These are phyloP conservation scores for Sphagnum fallax DNA, from an alignment of 228 moss, liverwort and hornwort genomes.

Conservation along the genomic window DNA sequence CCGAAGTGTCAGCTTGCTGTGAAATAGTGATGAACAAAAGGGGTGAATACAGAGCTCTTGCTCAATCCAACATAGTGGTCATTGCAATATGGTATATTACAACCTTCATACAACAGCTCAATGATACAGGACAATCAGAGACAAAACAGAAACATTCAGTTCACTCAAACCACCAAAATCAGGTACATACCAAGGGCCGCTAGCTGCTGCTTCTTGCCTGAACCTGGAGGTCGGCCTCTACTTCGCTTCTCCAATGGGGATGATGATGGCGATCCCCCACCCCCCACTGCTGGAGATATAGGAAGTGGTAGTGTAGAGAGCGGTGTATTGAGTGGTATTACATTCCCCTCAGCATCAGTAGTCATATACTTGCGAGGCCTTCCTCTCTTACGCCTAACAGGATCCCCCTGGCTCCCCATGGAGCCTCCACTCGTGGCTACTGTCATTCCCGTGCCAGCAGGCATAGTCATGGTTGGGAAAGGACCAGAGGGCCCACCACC, in stretches of 20 bases:
- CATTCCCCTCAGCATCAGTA: slow-evolving; percentile 1
- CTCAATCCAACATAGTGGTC: no score
- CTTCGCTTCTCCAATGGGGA: slow-evolving; percentile 47
- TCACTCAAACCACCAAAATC: no score
- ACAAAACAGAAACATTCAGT: no score
- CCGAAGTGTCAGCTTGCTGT: no score
- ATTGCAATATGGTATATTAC: no score
- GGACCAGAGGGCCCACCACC: slow-evolving; percentile 3
- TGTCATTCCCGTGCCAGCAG: slow-evolving; percentile 7
- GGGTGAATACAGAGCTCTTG: no score
- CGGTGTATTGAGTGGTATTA: slow-evolving; percentile 10
- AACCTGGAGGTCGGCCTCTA: slow-evolving; percentile 61
- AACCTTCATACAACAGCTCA: no score
- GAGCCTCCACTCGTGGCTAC: slow-evolving; percentile 14
- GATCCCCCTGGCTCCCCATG: slow-evolving; percentile 2
- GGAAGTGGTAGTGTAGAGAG: background rate
- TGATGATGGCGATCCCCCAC: slow-evolving; percentile 16
- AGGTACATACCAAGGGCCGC: slow-evolving; percentile 31
- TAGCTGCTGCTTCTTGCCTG: slow-evolving; percentile 58
- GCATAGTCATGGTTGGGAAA: slow-evolving; percentile 1
- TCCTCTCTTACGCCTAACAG: slow-evolving; percentile 16
- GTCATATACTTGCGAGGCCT: slow-evolving; percentile 17
- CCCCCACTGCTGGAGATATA: background rate
- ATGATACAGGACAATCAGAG: no score
- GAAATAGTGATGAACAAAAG: no score